Base-by-base conservation (phyloP, 2,329 filamentous ascomycete species). In the Apiospora rasikravindrae region DNA sequence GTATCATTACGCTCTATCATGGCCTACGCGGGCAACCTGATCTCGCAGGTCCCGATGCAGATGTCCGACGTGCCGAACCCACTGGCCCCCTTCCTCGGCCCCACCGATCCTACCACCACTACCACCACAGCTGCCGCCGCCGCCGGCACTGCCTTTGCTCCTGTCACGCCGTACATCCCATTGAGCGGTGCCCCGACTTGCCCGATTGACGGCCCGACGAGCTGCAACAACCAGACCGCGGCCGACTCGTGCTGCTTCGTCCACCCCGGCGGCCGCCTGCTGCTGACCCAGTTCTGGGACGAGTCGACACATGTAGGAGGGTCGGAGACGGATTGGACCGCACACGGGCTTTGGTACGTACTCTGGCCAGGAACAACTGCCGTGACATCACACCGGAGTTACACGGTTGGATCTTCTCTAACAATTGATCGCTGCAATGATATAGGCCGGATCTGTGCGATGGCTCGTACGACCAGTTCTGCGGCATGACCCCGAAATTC, bases 261-360 rank as follows among this genome's bases (percentile, higher is more conserved):
- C 37, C 75, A 82, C 71, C 84, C 84, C 0, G 82, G 83, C 24
- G 84, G 84, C 7, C 78, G 83, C 29, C 75, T 85, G 71, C 75
- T 85, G 67, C 76, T 85, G 47, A 83, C 84, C 2, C 84, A 85
- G 77, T 84, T 84, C 77, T 86, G 84, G 84, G 84, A 85, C 70
- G 76, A 81, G 42, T 75, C 83, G 73, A 76, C 81, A 26, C 82
- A 84, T 72, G 82, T 80, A 4, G 79, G 79, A 3, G 84, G 83
- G n/a, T 76, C 80, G 5, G 83, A 85, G 72, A 79, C 82, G 72
- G 83, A 85, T 71, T 85, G 83, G 84, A 85, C 84, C 0, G 71
- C 85, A 1, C 84, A 84, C 67, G 84, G 84, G n/a, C 74, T 85
- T 42, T 85, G 84, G 84, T 85, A 73, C 42, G 80, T 74, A 67